A percentile compares a stretch with the other conserved stretches of the same genome.
Evolutionary conservation across 768 basidiomycete species (phyloP).

Genomic region (Rhodotorula diobovata): DNA sequence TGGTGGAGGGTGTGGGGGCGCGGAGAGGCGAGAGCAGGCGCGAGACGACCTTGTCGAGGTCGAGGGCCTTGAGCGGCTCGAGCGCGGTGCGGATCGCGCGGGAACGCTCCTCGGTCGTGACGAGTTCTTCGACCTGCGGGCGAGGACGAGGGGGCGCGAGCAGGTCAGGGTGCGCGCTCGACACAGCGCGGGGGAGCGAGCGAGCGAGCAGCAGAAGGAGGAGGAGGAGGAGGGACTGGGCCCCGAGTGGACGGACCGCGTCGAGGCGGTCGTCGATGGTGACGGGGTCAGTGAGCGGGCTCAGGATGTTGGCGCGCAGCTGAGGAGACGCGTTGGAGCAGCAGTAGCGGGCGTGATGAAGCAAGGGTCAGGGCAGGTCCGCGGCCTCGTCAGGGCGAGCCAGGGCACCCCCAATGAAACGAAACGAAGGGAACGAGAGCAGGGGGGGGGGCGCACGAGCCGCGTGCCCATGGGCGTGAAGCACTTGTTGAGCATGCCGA

Average conservation of each 20-base stretch:
- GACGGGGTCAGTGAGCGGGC: constrained; percentile 37
- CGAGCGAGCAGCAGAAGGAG: too few species aligned
- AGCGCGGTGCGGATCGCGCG: constrained; percentile 64
- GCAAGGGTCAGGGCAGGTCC: accelerated
- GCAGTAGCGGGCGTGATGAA: too few species aligned
- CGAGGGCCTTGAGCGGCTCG: constrained; percentile 66
- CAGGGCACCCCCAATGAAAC: not conserved
- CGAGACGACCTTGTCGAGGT: constrained; percentile 78
- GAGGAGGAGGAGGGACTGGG: too few species aligned
- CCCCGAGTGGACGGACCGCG: constrained; percentile 77
- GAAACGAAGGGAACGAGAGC: too few species aligned
- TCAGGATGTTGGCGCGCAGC: constrained; percentile 42
- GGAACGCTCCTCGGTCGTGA: constrained; percentile 70
- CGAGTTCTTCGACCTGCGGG: constrained; percentile 56
- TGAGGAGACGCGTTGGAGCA: too few species aligned
- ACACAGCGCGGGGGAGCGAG: too few species aligned
- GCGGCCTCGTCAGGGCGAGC: not conserved
- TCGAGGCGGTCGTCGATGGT: constrained; percentile 76
- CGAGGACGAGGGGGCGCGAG: too few species aligned
- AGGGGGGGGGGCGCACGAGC: constrained; percentile 53
- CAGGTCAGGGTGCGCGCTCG: too few species aligned
- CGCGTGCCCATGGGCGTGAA: constrained; percentile 86
- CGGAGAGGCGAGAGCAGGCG: constrained; percentile 20
- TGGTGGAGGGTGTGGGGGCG: not conserved
- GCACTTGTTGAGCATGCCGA: constrained; percentile 60